phyloP scores from a whole-genome alignment of 495 filamentous ascomycete genomes.

The Aspergillus steynii region DNA sequence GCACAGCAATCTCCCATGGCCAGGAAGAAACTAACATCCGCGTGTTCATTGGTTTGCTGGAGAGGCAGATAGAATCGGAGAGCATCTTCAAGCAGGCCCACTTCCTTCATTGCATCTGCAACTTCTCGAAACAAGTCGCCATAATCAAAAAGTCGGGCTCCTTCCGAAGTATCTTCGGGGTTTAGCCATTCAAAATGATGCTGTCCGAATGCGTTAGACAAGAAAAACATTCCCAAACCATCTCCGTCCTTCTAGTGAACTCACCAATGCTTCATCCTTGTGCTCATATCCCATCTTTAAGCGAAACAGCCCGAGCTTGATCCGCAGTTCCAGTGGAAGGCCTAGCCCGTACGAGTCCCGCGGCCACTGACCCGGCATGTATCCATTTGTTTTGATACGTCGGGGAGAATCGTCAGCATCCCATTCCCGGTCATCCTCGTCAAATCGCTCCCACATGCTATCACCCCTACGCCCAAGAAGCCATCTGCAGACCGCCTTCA shows the following conservation, averaged over 20 bases:
- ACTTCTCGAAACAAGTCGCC: constrained; percentile 75
- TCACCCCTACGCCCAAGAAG: constrained; percentile 74
- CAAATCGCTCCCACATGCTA: constrained; percentile 73
- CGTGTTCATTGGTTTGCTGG: constrained; percentile 54
- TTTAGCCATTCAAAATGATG: constrained; percentile 66
- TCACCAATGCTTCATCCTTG: constrained; percentile 75
- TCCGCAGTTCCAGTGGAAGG: constrained; percentile 80
- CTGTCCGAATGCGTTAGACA: constrained; percentile 31
- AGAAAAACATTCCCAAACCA: constrained; percentile 2
- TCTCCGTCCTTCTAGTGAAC: constrained; percentile 19
- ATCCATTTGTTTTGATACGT: constrained; percentile 56
- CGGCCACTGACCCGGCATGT: constrained; percentile 54
- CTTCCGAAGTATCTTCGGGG: constrained; percentile 49
- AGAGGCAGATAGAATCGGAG: constrained; percentile 73
- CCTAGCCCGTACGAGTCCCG: constrained; percentile 67
- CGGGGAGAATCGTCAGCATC: constrained; percentile 72
- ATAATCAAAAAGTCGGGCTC: constrained; percentile 59
- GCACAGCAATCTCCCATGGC: constrained; percentile 74
- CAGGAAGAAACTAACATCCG: constrained; percentile 63
- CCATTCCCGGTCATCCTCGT: constrained; percentile 89
- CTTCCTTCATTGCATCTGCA: constrained; percentile 64
- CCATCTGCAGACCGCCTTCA: constrained; percentile 77
- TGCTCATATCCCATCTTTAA: constrained; percentile 60
- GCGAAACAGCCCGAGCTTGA: constrained; percentile 82
- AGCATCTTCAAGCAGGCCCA: constrained; percentile 59